Conservation (phyloP, 352 stramenopile species). For the Phytopythium ostracodes region DNA sequence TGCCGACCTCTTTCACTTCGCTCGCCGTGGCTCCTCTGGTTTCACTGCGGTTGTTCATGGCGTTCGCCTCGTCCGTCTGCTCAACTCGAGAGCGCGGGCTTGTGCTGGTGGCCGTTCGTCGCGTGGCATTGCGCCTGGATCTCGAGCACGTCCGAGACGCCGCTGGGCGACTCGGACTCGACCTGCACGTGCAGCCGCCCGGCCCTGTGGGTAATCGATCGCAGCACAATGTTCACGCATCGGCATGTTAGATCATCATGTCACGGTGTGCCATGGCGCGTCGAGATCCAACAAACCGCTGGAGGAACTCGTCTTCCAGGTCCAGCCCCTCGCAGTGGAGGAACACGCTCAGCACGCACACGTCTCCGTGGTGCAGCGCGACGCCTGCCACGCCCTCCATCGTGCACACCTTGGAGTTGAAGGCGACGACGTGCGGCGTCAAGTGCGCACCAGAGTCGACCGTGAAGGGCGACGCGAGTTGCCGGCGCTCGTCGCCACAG, state of each 20-base stretch:
- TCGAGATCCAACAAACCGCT: conserved; percentile 37
- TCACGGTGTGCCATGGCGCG: too few species aligned
- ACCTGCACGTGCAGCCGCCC: background rate
- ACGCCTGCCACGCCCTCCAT: conserved; percentile 20
- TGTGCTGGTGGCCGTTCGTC: background rate
- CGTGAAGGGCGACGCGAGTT: conserved; percentile 23
- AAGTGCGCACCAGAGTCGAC: conserved; percentile 36
- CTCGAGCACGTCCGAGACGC: background rate
- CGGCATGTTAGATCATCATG: background rate
- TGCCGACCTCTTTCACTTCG: too few species aligned
- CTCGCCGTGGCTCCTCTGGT: too few species aligned
- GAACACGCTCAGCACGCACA: conserved; percentile 50
- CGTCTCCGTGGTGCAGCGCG: conserved; percentile 36
- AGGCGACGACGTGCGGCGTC: conserved; percentile 28
- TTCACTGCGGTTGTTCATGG: background rate
- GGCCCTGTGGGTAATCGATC: background rate
- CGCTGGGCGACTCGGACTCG: background rate
- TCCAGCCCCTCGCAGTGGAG: conserved; percentile 43
- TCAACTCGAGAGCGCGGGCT: conserved; percentile 2
- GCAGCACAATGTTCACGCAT: background rate
- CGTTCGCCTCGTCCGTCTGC: background rate
- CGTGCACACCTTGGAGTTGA: conserved; percentile 27
- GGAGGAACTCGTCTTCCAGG: conserved; percentile 49
- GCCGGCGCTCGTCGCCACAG: background rate
- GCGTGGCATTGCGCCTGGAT: conserved; percentile 2